A percentile compares a stretch with the other conserved stretches of the same genome.
These are phyloP conservation scores for Scytalidium lignicola DNA, from an alignment of 2,329 filamentous ascomycete species.

Conservation along the genomic window DNA sequence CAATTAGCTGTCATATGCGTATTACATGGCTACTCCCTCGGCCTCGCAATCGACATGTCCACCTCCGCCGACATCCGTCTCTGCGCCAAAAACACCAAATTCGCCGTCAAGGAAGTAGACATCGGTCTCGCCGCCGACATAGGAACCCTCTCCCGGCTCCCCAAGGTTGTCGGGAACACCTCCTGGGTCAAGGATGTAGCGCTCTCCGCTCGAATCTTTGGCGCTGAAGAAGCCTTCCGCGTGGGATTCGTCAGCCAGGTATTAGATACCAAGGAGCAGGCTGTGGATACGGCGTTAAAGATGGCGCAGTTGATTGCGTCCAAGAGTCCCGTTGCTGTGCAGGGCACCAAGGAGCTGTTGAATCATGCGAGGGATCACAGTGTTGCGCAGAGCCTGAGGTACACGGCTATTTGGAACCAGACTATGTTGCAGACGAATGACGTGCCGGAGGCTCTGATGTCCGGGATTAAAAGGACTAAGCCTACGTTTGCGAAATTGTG, in stretches of 20 bases:
- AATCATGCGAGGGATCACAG: slow-evolving; percentile 76
- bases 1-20: slow-evolving; percentile 71
- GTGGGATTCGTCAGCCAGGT: slow-evolving; percentile 68
- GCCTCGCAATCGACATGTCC: slow-evolving; percentile 71
- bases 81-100: slow-evolving; percentile 51
- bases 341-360: slow-evolving; percentile 81
- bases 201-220: slow-evolving; percentile 65
- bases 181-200: slow-evolving; percentile 79
- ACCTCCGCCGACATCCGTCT: slow-evolving; percentile 68
- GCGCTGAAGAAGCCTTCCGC: slow-evolving; percentile 61
- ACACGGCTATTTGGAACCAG: slow-evolving; percentile 84
- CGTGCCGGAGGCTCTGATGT: slow-evolving; percentile 67
- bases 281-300: slow-evolving; percentile 57
- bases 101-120: slow-evolving; percentile 77
- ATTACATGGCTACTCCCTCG: slow-evolving; percentile 72
- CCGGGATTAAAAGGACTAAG: slow-evolving; percentile 71
- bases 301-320: slow-evolving; percentile 61
- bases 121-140: slow-evolving; percentile 78
- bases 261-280: slow-evolving; percentile 55
- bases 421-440: slow-evolving; percentile 78
- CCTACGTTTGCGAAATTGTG: slow-evolving; percentile 75
- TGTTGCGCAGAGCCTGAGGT: slow-evolving; percentile 73
- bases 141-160: slow-evolving; percentile 67
- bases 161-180: slow-evolving; percentile 64
- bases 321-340: slow-evolving; percentile 85